phyloP scores from a whole-genome alignment of 2,329 filamentous ascomycete species.

The Botrytis sinoallii region DNA sequence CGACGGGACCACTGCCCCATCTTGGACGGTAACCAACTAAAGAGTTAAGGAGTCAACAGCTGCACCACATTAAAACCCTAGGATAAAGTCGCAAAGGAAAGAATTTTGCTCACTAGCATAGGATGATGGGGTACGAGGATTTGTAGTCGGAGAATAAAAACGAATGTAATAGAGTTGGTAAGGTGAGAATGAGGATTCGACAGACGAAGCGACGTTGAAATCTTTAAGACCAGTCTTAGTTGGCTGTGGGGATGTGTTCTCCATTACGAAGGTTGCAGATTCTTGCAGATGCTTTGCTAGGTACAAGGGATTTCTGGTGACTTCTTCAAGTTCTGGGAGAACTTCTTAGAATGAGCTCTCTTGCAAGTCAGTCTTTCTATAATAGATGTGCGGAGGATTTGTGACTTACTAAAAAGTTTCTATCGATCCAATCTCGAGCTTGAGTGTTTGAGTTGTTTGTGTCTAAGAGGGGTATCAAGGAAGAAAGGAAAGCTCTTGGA shows the following conservation, averaged over 20 bases:
- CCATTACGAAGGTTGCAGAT: not conserved
- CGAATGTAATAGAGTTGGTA: not conserved
- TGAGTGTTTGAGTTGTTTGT: not conserved
- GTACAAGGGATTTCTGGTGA: not conserved
- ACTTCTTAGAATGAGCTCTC: not conserved
- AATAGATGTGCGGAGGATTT: not conserved
- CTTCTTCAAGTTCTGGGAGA: not conserved
- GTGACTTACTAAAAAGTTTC: not conserved
- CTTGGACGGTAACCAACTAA: not conserved
- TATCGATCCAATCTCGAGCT: not conserved
- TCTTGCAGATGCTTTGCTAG: not conserved
- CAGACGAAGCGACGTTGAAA: not conserved
- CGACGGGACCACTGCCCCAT: not conserved
- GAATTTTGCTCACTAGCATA: not conserved
- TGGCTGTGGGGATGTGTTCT: not conserved
- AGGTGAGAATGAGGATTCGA: not conserved
- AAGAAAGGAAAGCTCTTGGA: not conserved
- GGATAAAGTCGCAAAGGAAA: no score
- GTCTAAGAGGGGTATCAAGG: not conserved
- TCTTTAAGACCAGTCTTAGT: not conserved
- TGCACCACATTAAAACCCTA: not conserved
- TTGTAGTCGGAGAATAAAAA: not conserved
- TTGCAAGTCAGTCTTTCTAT: not conserved
- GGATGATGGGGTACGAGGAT: not conserved
- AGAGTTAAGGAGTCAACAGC: not conserved